Base-by-base conservation (phyloP, 2,329 filamentous ascomycete genomes). In the Ophiostoma triangulosporum region DNA sequence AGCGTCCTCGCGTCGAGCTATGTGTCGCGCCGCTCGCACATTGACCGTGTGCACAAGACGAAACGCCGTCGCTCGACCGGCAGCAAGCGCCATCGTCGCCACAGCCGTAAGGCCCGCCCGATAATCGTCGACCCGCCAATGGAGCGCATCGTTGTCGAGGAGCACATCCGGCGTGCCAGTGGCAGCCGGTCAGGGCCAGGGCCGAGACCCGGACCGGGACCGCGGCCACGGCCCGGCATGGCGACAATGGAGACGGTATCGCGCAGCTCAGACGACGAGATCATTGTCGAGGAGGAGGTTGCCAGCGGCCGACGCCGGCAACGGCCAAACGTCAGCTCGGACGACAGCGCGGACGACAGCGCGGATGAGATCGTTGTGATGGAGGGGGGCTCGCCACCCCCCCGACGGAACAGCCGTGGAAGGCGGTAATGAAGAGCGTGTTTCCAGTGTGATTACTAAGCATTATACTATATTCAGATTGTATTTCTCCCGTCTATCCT, bases 51-150 rank as follows among this genome's bases (percentile, higher is more conserved):
- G 29, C 38, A 50, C 20, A n/a, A 50, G 22, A 20, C 32, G 17
- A 45, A 46, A 9, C 31, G 15, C 26, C 43, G 43, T n/a, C 43
- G 15, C 3, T 46, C 43, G 14, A 15, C 15, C n/a, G 33, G 36
- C 12, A 36, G 22, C 56, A 56, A 59, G 54, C 15, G 59, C 46
- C 46, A 58, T 8, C 54, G 52, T 12, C 59, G 51, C 24, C 54
- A 60, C 48, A 54, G 53, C 29, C 59, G 59, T 45, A 62, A 62
- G 56, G 64, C 60, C 40, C 45, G 56, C 33, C 56, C 62, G 11
- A 56, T 64, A 17, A 58, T 63, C 48, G 61, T 64, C 20, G 64
- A 63, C 48, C 61, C 62, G 52, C 56, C 54, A 29, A 56, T 58
- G 14, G 63, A 64, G 51, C 53, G 62, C 20, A 56, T 66, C 7